These are phyloP conservation scores for Globisporangium barbulae DNA, from an alignment of 352 stramenopile species.

Conservation along the genomic window DNA sequence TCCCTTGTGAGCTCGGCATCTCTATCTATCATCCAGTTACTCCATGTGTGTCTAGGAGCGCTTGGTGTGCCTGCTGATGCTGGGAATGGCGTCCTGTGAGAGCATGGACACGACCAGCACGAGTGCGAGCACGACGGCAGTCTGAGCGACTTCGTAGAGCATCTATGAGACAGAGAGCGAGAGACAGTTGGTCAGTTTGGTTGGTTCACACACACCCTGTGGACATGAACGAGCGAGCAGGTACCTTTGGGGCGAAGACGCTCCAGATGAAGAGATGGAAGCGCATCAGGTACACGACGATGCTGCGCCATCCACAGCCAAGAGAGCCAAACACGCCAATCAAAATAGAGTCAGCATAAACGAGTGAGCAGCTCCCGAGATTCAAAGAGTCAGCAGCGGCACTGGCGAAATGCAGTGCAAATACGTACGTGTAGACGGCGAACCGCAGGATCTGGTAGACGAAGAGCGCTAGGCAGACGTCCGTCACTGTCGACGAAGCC, in stretches of 20 bases:
- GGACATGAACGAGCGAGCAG: not conserved
- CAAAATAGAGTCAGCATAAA: not conserved
- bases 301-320: conserved; percentile 23
- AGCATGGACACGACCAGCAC: conserved; percentile 15
- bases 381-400: conserved; percentile 1
- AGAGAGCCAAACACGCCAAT: conserved; percentile 5
- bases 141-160: conserved; percentile 70
- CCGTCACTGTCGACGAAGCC: not conserved
- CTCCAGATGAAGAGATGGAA: conserved; percentile 92
- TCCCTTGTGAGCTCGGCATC: not conserved
- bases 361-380: not conserved
- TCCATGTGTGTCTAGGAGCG: not conserved
- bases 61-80: not conserved
- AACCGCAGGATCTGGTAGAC: conserved; percentile 60
- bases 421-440: conserved; percentile 58
- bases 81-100: not conserved
- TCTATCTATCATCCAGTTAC: not conserved
- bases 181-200: not conserved
- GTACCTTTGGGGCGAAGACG: conserved; percentile 87
- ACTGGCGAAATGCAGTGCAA: not conserved
- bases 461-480: conserved; percentile 36
- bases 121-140: conserved; percentile 32
- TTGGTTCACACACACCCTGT: not conserved
- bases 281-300: conserved; percentile 85
- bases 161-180: conserved; percentile 33